Conservation (phyloP, 1,284 basidiomycete genomes). For the Lignosus rhinocerotis region DNA sequence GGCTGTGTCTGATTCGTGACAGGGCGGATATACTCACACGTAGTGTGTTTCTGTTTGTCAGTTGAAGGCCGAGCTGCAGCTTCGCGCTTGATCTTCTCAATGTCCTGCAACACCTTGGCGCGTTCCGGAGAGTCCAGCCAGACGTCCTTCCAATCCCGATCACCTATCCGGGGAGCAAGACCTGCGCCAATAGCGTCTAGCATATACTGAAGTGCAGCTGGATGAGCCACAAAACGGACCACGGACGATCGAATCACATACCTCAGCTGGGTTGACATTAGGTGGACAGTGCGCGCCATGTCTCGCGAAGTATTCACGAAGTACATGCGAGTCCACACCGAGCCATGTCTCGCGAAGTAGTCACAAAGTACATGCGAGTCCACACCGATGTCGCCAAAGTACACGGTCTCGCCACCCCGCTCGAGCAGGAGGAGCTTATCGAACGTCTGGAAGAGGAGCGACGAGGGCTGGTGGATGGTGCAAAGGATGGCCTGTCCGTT, state of each 20-base stretch:
- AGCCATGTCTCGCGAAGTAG: constrained; percentile 74
- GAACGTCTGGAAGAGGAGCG: constrained; percentile 73
- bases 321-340: constrained; percentile 59
- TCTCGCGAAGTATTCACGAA: constrained; percentile 71
- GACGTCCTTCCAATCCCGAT: constrained; percentile 64
- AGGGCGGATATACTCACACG: constrained; percentile 30
- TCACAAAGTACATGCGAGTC: constrained; percentile 61
- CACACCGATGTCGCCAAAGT: constrained; percentile 78
- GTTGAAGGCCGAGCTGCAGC: constrained; percentile 26
- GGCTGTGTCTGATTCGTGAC: neutral
- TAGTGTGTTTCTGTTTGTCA: constrained; percentile 23
- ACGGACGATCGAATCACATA: too few species aligned
- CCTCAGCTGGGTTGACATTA: constrained; percentile 45
- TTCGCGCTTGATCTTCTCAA: constrained; percentile 35
- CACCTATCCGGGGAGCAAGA: constrained; percentile 50
- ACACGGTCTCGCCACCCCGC: constrained; percentile 70
- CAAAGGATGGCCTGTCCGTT: constrained; percentile 84
- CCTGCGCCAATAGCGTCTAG: constrained; percentile 42
- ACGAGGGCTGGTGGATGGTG: constrained; percentile 78
- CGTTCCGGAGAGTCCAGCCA: constrained; percentile 55
- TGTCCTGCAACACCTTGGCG: constrained; percentile 32
- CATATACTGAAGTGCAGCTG: constrained; percentile 28
- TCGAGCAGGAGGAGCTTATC: constrained; percentile 70
- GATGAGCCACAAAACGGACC: too few species aligned
- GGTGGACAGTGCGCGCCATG: constrained; percentile 65